A percentile compares a stretch with the other conserved stretches of the same genome.
phyloP scores from a whole-genome alignment of 208 protist species.

The Leishmania turanica region DNA sequence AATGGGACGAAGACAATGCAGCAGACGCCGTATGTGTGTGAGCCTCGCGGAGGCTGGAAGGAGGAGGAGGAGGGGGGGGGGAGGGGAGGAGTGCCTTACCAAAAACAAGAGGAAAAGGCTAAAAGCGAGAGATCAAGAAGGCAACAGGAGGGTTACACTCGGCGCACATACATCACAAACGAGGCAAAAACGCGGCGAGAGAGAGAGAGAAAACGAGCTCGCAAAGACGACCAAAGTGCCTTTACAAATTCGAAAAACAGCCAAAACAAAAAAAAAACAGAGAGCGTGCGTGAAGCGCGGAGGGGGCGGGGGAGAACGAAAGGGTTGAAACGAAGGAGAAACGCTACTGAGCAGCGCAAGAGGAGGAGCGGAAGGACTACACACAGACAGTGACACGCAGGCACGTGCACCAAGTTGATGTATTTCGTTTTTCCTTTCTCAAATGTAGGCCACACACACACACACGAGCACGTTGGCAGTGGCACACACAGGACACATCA shows the following conservation, averaged over 20 bases:
- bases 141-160: background rate
- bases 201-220: background rate
- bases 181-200: background rate
- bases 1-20: background rate
- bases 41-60: background rate
- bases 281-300: background rate
- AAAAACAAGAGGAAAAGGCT: background rate
- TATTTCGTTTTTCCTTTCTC: background rate
- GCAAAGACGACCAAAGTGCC: background rate
- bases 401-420: background rate
- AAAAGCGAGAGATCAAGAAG: conserved; percentile 1
- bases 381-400: background rate
- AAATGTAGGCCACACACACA: background rate
- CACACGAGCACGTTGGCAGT: background rate
- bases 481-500: background rate
- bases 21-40: background rate
- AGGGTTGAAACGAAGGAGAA: background rate
- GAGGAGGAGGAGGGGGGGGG: background rate
- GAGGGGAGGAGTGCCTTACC: background rate
- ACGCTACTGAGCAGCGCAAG: background rate
- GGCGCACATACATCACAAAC: background rate
- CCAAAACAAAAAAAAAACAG: background rate
- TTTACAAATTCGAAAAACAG: background rate
- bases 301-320: background rate
- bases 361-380: background rate